These are phyloP conservation scores for Lyophyllum atratum DNA, from an alignment of 768 basidiomycete genomes.

Conservation along the genomic window DNA sequence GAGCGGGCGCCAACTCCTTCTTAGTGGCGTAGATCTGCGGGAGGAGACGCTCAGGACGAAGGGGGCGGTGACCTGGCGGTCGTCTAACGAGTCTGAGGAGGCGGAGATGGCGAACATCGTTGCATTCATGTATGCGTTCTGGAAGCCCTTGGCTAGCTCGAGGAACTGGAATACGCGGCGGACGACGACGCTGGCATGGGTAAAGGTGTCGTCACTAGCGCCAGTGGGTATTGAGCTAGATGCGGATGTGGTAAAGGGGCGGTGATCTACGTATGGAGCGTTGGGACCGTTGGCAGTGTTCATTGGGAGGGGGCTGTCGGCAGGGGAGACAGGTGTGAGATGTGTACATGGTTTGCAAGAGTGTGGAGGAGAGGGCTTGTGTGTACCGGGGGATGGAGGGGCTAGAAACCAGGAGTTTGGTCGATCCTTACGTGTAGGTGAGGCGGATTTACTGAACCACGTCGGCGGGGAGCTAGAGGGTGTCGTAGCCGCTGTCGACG, in stretches of 20 bases:
- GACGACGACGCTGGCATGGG: constrained; percentile 17
- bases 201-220: not conserved
- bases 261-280: not conserved
- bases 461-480: constrained; percentile 25
- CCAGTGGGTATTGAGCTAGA: not conserved
- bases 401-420: constrained; percentile 27
- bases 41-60: not conserved
- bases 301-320: constrained; percentile 39
- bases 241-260: not conserved
- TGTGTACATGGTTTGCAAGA: constrained; percentile 39
- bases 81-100: constrained; percentile 28
- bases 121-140: constrained; percentile 57
- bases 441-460: constrained; percentile 10
- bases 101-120: constrained; percentile 47
- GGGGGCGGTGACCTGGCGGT: constrained; percentile 7
- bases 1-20: not conserved
- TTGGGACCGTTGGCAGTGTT: not conserved
- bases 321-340: constrained; percentile 33
- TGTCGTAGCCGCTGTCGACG: constrained; percentile 37
- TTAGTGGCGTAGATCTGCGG: not conserved
- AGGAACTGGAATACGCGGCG: constrained; percentile 40
- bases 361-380: constrained; percentile 25
- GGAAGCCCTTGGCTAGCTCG: constrained; percentile 56
- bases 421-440: constrained; percentile 3
- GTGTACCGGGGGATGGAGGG: constrained; percentile 21